Evolutionary conservation across 2,329 filamentous ascomycete species (phyloP).

Genomic region (Emergomyces orientalis): DNA sequence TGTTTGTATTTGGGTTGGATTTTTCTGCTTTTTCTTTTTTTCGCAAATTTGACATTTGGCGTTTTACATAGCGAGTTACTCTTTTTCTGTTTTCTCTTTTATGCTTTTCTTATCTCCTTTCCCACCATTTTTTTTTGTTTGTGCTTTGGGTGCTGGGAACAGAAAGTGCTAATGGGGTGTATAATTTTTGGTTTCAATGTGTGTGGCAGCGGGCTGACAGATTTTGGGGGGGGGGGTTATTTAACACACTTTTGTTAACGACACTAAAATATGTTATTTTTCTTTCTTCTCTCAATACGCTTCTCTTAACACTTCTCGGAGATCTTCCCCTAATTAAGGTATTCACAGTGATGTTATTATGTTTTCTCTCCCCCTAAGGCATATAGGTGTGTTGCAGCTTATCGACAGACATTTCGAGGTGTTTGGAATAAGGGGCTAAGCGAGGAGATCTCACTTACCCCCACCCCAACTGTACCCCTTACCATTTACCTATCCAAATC

Average conservation of each 20-base stretch:
- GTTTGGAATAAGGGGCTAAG: too few relatives aligned
- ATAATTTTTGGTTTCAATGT: background rate
- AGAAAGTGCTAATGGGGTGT: background rate
- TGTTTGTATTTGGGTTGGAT: background rate
- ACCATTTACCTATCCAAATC: too few relatives aligned
- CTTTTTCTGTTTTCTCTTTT: constrained; percentile 16
- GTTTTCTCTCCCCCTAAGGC: background rate
- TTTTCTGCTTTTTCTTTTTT: background rate
- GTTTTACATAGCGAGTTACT: constrained; percentile 12
- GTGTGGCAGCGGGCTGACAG: too few relatives aligned
- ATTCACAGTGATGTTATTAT: background rate
- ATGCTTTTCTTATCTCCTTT: constrained; percentile 15
- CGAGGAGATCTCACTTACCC: too few relatives aligned
- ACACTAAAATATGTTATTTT: background rate
- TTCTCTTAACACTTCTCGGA: background rate
- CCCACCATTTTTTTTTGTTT: constrained; percentile 16
- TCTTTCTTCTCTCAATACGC: background rate
- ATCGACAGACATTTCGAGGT: too few relatives aligned
- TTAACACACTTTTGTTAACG: background rate
- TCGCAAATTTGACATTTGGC: constrained; percentile 5
- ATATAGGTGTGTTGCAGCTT: background rate
- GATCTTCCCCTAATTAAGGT: too few relatives aligned
- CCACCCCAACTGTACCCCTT: too few relatives aligned
- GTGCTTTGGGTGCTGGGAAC: background rate
- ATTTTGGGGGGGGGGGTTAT: too few relatives aligned